Evolutionary conservation across 2,329 filamentous ascomycete genomes (phyloP).

Genomic region (Graphilbum sp.): DNA sequence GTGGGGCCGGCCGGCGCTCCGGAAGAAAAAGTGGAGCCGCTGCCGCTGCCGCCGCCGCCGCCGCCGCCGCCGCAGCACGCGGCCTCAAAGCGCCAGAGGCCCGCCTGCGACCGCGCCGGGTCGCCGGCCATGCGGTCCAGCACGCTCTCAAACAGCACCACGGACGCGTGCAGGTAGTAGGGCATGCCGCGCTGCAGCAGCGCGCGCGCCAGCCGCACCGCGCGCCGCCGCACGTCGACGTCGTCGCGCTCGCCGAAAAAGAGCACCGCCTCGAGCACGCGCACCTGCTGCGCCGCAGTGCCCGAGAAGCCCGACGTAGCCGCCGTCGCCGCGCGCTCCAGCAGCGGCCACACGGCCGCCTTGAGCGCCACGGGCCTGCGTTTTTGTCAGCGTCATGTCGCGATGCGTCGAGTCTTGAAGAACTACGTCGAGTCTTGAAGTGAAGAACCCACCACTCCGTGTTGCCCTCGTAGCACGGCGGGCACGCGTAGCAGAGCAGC

Average conservation of each 20-base stretch:
- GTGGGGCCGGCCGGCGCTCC: too few species aligned
- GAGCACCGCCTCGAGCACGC: neutral
- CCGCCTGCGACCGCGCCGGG: neutral
- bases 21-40: too few species aligned
- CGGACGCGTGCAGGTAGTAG: conserved; percentile 3
- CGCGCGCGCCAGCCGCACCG: neutral
- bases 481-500: conserved; percentile 1
- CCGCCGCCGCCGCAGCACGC: neutral
- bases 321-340: neutral
- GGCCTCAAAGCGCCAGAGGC: neutral
- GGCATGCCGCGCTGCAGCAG: conserved; percentile 1
- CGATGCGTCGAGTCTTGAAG: too few species aligned
- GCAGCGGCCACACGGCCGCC: neutral
- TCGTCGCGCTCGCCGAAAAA: conserved; percentile 3
- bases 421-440: too few species aligned
- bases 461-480: conserved; percentile 3
- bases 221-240: neutral
- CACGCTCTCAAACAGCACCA: conserved; percentile 1
- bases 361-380: neutral
- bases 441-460: neutral
- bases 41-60: neutral
- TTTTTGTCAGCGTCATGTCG: too few species aligned
- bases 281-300: too few species aligned
- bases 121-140: conserved; percentile 1
- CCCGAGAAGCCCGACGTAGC: too few species aligned